Percentiles rank a stretch among this genome's conserved stretches.
Conservation (phyloP, 1,139 yeast genomes). For the Arxiozyma slooffiae region DNA sequence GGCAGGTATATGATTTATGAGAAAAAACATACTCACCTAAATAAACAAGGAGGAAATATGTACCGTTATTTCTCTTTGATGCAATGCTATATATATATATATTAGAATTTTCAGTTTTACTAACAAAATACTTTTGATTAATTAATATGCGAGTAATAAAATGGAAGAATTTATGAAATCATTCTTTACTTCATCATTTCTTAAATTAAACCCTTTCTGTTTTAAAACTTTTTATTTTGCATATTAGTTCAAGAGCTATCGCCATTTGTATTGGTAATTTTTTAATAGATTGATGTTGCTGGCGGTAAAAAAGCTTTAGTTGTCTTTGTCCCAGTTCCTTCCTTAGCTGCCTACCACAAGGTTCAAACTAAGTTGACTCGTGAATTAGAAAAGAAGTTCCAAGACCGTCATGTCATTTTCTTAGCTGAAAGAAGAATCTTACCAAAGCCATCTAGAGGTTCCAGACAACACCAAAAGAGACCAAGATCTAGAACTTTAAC, state of each 20-base stretch:
- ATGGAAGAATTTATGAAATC: not conserved
- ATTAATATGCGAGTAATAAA: not conserved
- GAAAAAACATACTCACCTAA: no score
- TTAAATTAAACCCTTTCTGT: no score
- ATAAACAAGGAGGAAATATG: not conserved
- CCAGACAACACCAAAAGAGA: constrained; percentile 96
- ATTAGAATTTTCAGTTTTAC: not conserved
- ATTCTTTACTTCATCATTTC: no score
- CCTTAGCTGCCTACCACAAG: constrained; percentile 89
- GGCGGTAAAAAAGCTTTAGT: constrained; percentile 99
- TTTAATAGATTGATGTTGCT: constrained; percentile 66
- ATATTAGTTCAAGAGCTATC: not conserved
- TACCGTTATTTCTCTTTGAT: no score
- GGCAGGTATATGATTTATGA: not conserved
- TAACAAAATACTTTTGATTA: not conserved
- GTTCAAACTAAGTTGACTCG: constrained; percentile 96
- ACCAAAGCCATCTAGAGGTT: constrained; percentile 87
- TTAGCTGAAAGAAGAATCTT: constrained; percentile 99
- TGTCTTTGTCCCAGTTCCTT: constrained; percentile 96
- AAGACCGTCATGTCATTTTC: constrained; percentile 99
- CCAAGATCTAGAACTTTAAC: constrained; percentile 99
- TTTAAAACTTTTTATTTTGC: not conserved
- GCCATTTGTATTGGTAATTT: not conserved
- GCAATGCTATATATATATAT: not conserved
- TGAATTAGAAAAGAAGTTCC: constrained; percentile 99